These are phyloP conservation scores for Trametes coccinea DNA, from an alignment of 768 basidiomycete genomes.

Conservation along the genomic window DNA sequence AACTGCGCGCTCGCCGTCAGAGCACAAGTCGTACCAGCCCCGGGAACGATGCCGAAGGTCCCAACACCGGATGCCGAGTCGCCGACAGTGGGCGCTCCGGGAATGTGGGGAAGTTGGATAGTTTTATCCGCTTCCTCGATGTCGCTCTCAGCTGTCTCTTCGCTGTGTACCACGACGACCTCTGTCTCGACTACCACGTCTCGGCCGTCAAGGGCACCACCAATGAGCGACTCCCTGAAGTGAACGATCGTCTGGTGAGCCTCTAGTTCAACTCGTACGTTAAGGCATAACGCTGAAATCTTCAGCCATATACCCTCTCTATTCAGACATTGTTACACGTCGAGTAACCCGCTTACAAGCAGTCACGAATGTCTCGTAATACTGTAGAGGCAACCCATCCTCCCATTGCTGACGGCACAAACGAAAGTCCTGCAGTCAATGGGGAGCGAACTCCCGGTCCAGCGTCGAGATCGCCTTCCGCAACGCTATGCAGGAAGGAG, in stretches of 20 bases:
- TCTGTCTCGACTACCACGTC: background rate
- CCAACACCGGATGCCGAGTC: background rate
- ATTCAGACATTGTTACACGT: no score
- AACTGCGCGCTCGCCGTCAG: background rate
- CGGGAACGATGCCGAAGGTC: background rate
- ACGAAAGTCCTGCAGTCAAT: background rate
- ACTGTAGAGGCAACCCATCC: no score
- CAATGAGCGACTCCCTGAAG: background rate
- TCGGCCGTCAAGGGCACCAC: no score
- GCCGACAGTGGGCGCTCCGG: conserved; percentile 4
- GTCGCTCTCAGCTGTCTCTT: background rate
- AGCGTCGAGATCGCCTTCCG: conserved; percentile 14
- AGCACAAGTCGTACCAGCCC: no score
- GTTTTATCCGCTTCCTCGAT: background rate
- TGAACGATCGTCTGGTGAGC: background rate
- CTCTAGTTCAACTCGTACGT: no score
- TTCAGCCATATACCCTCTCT: no score
- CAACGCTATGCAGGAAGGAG: conserved; percentile 7
- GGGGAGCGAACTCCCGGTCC: background rate
- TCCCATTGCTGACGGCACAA: no score
- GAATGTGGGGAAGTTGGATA: background rate
- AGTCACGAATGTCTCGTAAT: no score
- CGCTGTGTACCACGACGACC: conserved; percentile 2
- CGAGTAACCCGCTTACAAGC: background rate
- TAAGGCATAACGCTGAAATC: no score